Conservation (phyloP, 345 rosid species). For the Eucalyptus victrix region DNA sequence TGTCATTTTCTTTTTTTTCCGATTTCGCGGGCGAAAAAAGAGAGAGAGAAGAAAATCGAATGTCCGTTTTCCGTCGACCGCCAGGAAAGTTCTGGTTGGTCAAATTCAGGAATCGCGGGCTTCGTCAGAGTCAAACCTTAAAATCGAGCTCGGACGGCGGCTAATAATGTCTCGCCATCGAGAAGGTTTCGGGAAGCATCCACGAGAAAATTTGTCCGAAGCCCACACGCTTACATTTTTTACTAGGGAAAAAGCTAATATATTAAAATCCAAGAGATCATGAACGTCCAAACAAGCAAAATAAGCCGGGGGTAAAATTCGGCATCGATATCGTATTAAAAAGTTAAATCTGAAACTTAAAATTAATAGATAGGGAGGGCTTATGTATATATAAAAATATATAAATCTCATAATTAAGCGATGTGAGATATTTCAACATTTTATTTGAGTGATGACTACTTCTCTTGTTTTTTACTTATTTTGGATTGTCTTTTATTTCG, state of each 20-base stretch:
- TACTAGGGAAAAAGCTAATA: too few relatives aligned
- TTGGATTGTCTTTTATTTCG: not conserved
- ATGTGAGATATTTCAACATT: rapidly evolving
- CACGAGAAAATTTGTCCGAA: not conserved
- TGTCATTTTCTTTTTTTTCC: not conserved
- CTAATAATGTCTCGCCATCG: not conserved
- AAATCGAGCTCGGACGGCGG: not conserved
- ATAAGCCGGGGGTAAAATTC: not conserved
- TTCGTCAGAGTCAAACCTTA: not conserved
- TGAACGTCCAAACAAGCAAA: too few relatives aligned
- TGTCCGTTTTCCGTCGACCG: not conserved
- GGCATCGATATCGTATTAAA: rapidly evolving
- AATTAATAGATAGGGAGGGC: rapidly evolving
- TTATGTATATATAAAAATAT: rapidly evolving
- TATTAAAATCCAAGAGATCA: too few relatives aligned
- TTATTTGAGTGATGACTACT: too few relatives aligned
- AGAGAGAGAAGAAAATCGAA: too few relatives aligned
- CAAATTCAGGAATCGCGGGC: not conserved
- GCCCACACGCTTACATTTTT: not conserved
- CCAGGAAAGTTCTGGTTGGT: not conserved
- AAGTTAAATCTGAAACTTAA: not conserved
- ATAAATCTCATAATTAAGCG: rapidly evolving
- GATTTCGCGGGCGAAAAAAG: not conserved
- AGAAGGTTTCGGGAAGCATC: not conserved
- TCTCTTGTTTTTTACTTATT: not conserved